Evolutionary conservation across 2,329 filamentous ascomycete species (phyloP), one percentile per base, ranked within the genome.

Genomic region (Cyphellophora europaea): DNA sequence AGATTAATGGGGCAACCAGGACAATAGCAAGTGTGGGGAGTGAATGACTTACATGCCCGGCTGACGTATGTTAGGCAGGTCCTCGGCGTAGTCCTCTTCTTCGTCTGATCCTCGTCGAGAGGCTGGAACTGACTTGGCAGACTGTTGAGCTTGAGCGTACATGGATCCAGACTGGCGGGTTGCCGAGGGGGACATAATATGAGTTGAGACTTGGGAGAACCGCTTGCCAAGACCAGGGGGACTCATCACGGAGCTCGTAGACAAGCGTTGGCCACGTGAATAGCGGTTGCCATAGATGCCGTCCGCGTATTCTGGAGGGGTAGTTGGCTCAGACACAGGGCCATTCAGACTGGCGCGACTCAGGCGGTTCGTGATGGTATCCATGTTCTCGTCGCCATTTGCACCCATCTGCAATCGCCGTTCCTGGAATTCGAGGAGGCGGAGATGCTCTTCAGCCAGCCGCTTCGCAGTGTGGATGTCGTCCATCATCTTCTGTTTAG

Each of bases 311-410:
- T 96, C 91, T 19, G 91, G 91, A 14, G 91, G 91, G 14, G 91
- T 98, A 2, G 91, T 95, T 11, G 91, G 91, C 62, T 96, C 89
- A 49, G 85, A 94, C 55, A 93, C 84, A 51, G 88, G 82, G 41
- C 77, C 69, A 42, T 69, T 61, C 50, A 69, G 56, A 39, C 60
- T 66, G 34, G 49, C 50, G 47, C 56, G 47, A 33, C 44, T 45
- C 30, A 66, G 47, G 18, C 60, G 59, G 49, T 86, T 79, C 52
- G 87, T 81, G 65, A 96, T 82, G 56, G 84, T 79, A 38, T 82
- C 77, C 51, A 93, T 78, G 54, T 94, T 87, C 49, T 82, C 74
- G 25, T 38, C 34, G 3, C 15, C 15, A 55, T 88, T 85, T 54
- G 91, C 83, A 43, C 74, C 77, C 58, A 89, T 83, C 56, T 91